Base-by-base conservation (phyloP, 2,329 filamentous ascomycete species). In the Penicillium sp. region DNA sequence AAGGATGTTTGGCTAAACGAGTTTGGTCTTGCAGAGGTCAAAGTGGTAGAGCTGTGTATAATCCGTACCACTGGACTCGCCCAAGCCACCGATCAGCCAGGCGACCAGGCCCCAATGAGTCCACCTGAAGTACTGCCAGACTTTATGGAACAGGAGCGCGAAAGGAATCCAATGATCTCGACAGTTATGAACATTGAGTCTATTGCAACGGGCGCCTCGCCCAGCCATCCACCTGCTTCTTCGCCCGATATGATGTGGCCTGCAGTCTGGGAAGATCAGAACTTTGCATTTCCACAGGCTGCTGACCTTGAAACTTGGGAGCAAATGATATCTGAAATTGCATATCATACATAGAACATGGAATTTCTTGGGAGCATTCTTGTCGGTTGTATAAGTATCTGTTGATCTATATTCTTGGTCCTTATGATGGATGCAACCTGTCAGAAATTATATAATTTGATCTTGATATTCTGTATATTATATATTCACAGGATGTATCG, bases 11-110 rank as follows among this genome's bases (percentile, higher is more conserved):
- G 76, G 75, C 53, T 74, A 29, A 77, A 77, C 54, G 74, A 77
- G 57, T 77, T 78, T 56, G 73, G 70, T 6, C 65, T 77, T 1
- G 75, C 75, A 0, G 77, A 78, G 61, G 72, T 79, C 15, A 76
- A 76, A 55, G 73, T 78, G 0, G 70, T 77, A 35, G 76, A 79
- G 64, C 64, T 79, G 9, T 78, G 76, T 61, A 75, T 78, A 48
- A 66, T 53, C 12, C 58, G 58, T 29, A 58, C 58, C 25, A 49
- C 45, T 25, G 55, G 55, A 15, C 47, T 60, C 17, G 46, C 46
- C 19, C 33, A 48, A 33, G 21, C 42, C 9, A 49, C 47, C 25
- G 47, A 55, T 7, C 41, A 54, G 29, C 40, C 42, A 6, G 19
- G 29, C 23, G 41, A 52, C 6, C 47, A 52, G 10, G 12, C 38